These are phyloP conservation scores for Trichoderma sp. DNA, from an alignment of 2,329 filamentous ascomycete genomes.

Conservation along the genomic window DNA sequence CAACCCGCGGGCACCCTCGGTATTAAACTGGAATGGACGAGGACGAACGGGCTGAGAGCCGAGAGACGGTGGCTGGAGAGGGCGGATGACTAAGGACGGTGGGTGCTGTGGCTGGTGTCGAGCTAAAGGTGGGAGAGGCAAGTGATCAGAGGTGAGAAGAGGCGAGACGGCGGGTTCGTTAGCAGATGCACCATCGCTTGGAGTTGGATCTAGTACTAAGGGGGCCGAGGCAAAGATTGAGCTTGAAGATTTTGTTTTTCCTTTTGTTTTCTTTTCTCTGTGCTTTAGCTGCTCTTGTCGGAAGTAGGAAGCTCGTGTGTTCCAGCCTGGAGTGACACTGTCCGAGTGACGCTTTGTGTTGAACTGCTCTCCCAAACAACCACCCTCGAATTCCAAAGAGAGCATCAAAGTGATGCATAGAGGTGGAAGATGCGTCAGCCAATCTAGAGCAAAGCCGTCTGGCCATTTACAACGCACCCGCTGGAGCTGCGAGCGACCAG, in stretches of 20 bases:
- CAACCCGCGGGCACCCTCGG: slow-evolving; percentile 24
- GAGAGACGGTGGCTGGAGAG: slow-evolving; percentile 6
- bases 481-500: background rate
- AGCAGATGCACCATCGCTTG: background rate
- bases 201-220: background rate
- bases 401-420: no score
- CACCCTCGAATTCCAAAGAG: no score
- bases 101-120: background rate
- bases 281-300: no score
- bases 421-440: background rate
- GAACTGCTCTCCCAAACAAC: no score
- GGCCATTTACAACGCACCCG: no score
- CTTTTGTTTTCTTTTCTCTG: background rate
- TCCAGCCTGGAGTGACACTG: background rate
- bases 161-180: background rate
- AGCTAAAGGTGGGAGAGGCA: background rate
- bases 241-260: background rate
- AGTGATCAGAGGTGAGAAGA: background rate
- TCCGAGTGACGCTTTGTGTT: no score
- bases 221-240: background rate
- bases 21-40: slow-evolving; percentile 14
- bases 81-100: background rate
- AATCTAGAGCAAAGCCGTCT: no score
- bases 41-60: background rate
- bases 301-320: background rate